Conservation (phyloP, 805 yeast species). For the Lipomyces anomalus region DNA sequence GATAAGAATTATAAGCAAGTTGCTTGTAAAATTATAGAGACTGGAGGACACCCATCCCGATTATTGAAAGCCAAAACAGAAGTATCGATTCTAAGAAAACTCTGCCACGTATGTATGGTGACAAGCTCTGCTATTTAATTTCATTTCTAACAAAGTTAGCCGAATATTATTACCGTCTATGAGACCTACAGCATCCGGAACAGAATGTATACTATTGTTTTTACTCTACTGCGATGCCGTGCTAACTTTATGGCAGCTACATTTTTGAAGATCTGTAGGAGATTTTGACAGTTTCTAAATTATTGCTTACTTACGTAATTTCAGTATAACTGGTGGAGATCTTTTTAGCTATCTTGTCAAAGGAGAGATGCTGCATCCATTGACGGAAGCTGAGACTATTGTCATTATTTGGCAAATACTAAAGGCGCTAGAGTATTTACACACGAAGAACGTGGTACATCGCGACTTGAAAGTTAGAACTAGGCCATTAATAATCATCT, state of each 20-base stretch:
- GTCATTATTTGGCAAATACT: slow-evolving; percentile 52
- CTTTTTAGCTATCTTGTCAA: slow-evolving; percentile 49
- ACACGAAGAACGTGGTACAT: slow-evolving; percentile 51
- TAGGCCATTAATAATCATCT: neutral
- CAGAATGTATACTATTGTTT: slow-evolving; percentile 9
- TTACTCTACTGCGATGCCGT: neutral
- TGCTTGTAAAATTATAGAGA: slow-evolving; percentile 26
- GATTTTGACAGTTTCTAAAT: neutral
- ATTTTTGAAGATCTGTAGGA: slow-evolving; percentile 25
- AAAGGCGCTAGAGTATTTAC: slow-evolving; percentile 52
- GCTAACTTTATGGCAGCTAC: slow-evolving; percentile 13
- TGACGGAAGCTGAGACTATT: slow-evolving; percentile 52
- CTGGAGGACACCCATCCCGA: slow-evolving; percentile 8
- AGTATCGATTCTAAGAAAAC: slow-evolving; percentile 17
- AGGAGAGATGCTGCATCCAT: slow-evolving; percentile 37
- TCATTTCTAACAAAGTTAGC: slow-evolving; percentile 7
- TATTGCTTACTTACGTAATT: neutral
- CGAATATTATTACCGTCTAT: slow-evolving; percentile 19
- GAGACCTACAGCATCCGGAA: slow-evolving; percentile 12
- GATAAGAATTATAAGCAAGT: slow-evolving; percentile 12
- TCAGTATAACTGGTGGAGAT: slow-evolving; percentile 48
- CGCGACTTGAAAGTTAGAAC: slow-evolving; percentile 48
- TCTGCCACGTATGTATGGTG: slow-evolving; percentile 14
- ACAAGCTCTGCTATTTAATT: neutral
- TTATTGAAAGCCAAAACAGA: slow-evolving; percentile 20